Evolutionary conservation across 495 filamentous ascomycete species (phyloP), one percentile per base, ranked within the genome.

Genomic region (Tuber borchii): DNA sequence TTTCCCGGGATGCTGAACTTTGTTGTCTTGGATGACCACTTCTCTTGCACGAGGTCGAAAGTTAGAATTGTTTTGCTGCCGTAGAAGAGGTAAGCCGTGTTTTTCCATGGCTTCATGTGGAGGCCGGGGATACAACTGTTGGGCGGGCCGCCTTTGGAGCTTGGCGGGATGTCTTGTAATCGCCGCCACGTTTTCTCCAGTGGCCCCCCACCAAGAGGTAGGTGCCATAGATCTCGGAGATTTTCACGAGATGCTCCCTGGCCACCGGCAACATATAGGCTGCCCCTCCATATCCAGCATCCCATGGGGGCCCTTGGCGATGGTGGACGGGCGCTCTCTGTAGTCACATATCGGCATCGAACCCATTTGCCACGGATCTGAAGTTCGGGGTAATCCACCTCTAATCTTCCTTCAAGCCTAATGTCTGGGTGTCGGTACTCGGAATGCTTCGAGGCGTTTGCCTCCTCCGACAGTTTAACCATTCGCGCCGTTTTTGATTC

Each of bases 361-460:
- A 73, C 71, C 78, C 78, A 80, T 68, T 79, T 79, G 0, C 78
- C 78, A 6, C 78, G 70, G 37, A 80, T 73, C 74, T 80, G 78
- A 3, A 80, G 71, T 22, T 71, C 74, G 6, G 77, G 70, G 48
- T 80, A 71, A 39, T 77, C 75, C 17, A 80, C 71, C 10, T 37
- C 20, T 39, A 80, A 77, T 17, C 78, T 73, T 17, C 76, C 78
- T 1, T 77, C 73, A 9, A 80, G 70, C 0, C 68, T 69, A 40
- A 80, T 80, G 26, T 80, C 77, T 4, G 78, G 78, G n/a, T 80
- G 78, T 17, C 78, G 78, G 68, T 79, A 79, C 61, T 80, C 73
- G 9, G 78, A 77, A 45, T 76, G 73, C 40, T 75, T 80, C 70
- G 73, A 73, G 26, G 76, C 73, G 26, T 80, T 79, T 42, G 78